Percentiles rank a stretch among this genome's conserved stretches.
phyloP scores from a whole-genome alignment of 2,329 filamentous ascomycete genomes.

The Phialophora tarda region DNA sequence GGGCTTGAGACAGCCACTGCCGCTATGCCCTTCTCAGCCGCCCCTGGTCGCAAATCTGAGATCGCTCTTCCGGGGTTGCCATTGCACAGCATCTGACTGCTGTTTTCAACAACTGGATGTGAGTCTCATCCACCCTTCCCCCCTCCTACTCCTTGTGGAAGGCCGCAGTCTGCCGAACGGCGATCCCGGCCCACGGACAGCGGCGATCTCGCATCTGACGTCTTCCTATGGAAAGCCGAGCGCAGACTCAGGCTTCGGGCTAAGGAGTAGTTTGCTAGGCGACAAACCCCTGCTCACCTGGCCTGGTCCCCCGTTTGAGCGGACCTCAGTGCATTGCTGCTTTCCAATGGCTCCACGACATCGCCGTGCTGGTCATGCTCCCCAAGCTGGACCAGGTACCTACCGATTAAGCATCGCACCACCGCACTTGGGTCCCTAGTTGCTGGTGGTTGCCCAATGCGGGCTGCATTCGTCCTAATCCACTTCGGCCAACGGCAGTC shows the following conservation, averaged over 20 bases:
- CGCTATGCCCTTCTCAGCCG: constrained; percentile 26
- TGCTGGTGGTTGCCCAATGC: constrained; percentile 14
- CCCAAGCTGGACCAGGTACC: constrained; percentile 25
- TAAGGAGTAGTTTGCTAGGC: constrained; percentile 17
- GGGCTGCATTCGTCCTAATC: constrained; percentile 16
- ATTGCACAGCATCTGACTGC: constrained; percentile 19
- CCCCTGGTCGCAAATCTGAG: constrained; percentile 24
- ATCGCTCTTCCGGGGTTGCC: constrained; percentile 21
- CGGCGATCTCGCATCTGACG: constrained; percentile 37
- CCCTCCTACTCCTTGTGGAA: constrained; percentile 13
- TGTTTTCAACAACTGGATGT: constrained; percentile 7
- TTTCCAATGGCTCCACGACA: constrained; percentile 22
- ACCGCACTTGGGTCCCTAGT: constrained; percentile 19
- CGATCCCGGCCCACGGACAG: constrained; percentile 30
- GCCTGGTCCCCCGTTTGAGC: constrained; percentile 5
- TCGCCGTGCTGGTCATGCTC: constrained; percentile 20
- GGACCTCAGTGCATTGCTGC: neutral
- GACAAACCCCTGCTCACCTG: constrained; percentile 31
- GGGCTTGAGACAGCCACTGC: constrained; percentile 12
- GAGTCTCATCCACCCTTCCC: constrained; percentile 8
- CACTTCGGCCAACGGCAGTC: constrained; percentile 24
- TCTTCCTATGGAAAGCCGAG: constrained; percentile 16
- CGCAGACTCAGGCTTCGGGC: constrained; percentile 17
- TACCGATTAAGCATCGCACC: constrained; percentile 26
- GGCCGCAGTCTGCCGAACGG: constrained; percentile 31